Base-by-base conservation (phyloP, 164 flowering plant genomes). In the Kingdonia uniflora region DNA sequence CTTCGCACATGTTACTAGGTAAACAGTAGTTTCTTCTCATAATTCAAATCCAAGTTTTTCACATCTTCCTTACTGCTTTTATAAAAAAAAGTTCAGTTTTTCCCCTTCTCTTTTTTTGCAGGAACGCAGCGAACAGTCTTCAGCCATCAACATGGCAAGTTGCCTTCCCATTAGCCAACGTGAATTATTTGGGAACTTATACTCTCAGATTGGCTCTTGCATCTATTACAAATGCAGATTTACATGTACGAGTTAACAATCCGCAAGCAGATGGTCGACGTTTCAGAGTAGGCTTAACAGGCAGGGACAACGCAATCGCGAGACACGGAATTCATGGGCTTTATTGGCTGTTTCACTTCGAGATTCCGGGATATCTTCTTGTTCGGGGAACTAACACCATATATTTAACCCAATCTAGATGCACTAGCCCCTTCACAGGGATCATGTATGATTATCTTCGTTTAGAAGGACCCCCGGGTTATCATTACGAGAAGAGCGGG, bases 291-390 rank as follows among this genome's bases (percentile, higher is more conserved):
- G 85, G 82, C 6, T 12, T 51, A 19, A 72, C 81, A 13, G 95
- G 91, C 15, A 66, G 62, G 21, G 91, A 86, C 62, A 86, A 83
- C 47, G 42, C 85, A 0, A 77, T 83, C 2, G 79, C 81, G 0
- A 72, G 95, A 37, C 95, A 80, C 65, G 88, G 95, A 21, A 81
- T 81, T 49, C 91, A 86, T 61, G 95, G 95, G 2, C 57, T 83
- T 15, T 81, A 81, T 55, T 65, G 78, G 71, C 59, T 83, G 3
- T 81, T 49, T 56, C 68, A 44, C 22, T 51, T 83, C 0, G 69
- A 71, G 6, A 61, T 83, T 0, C 62, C 56, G 0, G 65, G 76
- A 0, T 14, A 44, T 15, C 19, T 6, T 56, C 71, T 86, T 5
- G 52, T 62, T 4, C 57, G 47, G 24, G 88, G 82, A 20, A 68